These are phyloP conservation scores for Lentinus brumalis DNA, from an alignment of 768 basidiomycete genomes.

Conservation along the genomic window DNA sequence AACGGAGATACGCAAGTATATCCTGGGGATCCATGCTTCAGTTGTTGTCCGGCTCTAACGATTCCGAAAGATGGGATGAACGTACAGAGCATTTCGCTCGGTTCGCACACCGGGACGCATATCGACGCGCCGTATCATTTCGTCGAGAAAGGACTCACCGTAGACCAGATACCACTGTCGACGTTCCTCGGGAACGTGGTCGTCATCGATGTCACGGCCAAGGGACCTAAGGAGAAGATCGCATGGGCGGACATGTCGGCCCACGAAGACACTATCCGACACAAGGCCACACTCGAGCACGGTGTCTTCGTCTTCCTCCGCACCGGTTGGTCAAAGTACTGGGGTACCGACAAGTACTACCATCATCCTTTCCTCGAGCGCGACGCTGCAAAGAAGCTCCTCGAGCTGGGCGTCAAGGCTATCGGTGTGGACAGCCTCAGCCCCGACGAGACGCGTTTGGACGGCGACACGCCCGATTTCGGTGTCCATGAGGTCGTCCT, in stretches of 20 bases:
- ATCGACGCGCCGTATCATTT: conserved; percentile 80
- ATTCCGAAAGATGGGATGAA: conserved; percentile 50
- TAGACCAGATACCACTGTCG: conserved; percentile 58
- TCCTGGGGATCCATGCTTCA: conserved; percentile 57
- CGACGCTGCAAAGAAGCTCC: conserved; percentile 51
- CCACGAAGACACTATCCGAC: conserved; percentile 62
- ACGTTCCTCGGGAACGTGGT: conserved; percentile 56
- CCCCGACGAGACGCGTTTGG: conserved; percentile 50
- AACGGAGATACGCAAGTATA: conserved; percentile 48
- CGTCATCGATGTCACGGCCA: conserved; percentile 95
- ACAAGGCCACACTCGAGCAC: conserved; percentile 6
- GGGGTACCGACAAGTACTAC: conserved; percentile 52
- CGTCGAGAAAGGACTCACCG: conserved; percentile 51
- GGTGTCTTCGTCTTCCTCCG: conserved; percentile 55
- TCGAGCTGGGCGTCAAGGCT: conserved; percentile 52
- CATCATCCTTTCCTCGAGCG: conserved; percentile 64
- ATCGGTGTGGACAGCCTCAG: conserved; percentile 66
- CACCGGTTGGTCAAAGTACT: conserved; percentile 62
- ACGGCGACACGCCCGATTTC: conserved; percentile 24
- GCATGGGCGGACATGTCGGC: conserved; percentile 53
- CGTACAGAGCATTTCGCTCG: conserved; percentile 52
- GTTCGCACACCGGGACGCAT: conserved; percentile 78
- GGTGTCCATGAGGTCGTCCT: conserved; percentile 58
- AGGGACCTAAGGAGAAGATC: conserved; percentile 89
- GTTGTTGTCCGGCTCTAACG: conserved; percentile 41